Conservation (phyloP, 2,329 filamentous ascomycete species). For the Bipolaris bicolor region DNA sequence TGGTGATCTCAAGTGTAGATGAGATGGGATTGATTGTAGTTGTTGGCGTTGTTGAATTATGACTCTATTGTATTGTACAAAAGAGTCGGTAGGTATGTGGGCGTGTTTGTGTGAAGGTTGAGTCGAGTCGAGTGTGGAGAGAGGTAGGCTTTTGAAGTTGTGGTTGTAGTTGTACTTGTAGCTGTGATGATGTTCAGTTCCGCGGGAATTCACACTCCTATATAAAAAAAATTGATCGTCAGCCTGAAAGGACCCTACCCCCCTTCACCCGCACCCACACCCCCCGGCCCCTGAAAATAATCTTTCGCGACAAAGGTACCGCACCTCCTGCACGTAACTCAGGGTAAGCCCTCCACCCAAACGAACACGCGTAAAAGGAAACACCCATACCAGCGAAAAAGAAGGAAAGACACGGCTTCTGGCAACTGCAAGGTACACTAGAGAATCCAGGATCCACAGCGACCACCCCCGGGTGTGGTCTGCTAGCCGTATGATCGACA, state of each 20-base stretch:
- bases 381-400: neutral
- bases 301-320: neutral
- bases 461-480: neutral
- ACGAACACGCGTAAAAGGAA: constrained; percentile 7
- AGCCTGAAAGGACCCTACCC: no score
- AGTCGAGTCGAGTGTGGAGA: no score
- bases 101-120: no score
- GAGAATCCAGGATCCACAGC: constrained; percentile 1
- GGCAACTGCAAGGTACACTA: constrained; percentile 5
- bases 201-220: neutral
- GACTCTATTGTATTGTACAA: no score
- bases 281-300: neutral
- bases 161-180: neutral
- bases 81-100: no score
- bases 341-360: constrained; percentile 5
- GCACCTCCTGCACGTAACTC: constrained; percentile 1
- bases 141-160: neutral
- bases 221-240: neutral
- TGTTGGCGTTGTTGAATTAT: no score
- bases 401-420: no score
- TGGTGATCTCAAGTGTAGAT: no score
- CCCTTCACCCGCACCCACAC: neutral
- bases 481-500: constrained; percentile 1
- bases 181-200: neutral
- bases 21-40: no score